phyloP scores from a whole-genome alignment of 2,329 filamentous ascomycete genomes.

The Pseudonectria foliicola region DNA sequence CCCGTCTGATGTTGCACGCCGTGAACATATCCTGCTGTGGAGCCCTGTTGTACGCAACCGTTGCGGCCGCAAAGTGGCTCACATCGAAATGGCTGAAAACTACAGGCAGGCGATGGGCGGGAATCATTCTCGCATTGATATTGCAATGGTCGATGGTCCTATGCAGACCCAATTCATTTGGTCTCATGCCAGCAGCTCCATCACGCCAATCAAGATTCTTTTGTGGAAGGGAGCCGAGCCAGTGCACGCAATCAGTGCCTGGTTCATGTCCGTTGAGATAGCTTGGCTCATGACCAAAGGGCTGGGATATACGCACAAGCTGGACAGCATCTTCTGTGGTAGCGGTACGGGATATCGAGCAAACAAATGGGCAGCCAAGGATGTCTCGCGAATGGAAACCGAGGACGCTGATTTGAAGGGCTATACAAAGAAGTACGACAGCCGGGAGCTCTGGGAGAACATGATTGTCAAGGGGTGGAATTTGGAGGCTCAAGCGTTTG shows the following conservation, averaged over 20 bases:
- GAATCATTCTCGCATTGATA: slow-evolving; percentile 8
- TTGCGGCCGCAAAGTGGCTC: slow-evolving; percentile 18
- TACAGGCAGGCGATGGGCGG: slow-evolving; percentile 32
- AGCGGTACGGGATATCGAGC: slow-evolving; percentile 1
- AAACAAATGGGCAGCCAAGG: background rate
- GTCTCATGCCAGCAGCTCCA: slow-evolving; percentile 11
- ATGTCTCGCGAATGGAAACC: background rate
- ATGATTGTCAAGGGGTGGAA: slow-evolving; percentile 29
- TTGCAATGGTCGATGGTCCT: slow-evolving; percentile 23
- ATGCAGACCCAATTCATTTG: slow-evolving; percentile 24
- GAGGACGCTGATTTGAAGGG: slow-evolving; percentile 2
- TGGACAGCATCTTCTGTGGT: slow-evolving; percentile 12
- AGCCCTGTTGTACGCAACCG: slow-evolving; percentile 23
- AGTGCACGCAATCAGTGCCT: slow-evolving; percentile 26
- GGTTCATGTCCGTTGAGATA: slow-evolving; percentile 31
- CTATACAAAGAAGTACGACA: slow-evolving; percentile 13
- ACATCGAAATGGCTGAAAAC: slow-evolving; percentile 35
- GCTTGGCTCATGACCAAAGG: slow-evolving; percentile 26
- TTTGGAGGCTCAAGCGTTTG: slow-evolving; percentile 27
- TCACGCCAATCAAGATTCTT: slow-evolving; percentile 28
- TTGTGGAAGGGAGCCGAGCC: slow-evolving; percentile 25
- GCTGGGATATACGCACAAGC: slow-evolving; percentile 13
- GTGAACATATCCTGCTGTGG: slow-evolving; percentile 56
- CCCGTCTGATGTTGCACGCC: slow-evolving; percentile 57
- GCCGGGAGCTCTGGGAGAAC: slow-evolving; percentile 21